These are phyloP conservation scores for Clonostachys sp. DNA, from an alignment of 2,329 filamentous ascomycete species.

Conservation along the genomic window DNA sequence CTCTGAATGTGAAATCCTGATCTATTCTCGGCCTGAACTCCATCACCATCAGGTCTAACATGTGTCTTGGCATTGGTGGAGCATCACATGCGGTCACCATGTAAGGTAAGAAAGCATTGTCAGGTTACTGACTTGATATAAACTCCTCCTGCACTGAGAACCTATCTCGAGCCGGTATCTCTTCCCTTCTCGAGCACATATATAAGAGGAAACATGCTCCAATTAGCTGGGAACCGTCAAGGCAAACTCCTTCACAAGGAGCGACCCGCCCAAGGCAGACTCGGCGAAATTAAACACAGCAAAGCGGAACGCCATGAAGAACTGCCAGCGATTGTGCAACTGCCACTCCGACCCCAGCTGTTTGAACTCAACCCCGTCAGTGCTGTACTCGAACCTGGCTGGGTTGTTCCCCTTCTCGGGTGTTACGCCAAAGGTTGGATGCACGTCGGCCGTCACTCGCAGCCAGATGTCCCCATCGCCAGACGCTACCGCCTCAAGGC, in stretches of 20 bases:
- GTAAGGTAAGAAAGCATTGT: no score
- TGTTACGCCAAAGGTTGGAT: slow-evolving; percentile 4
- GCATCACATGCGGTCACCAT: no score
- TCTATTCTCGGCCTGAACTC: no score
- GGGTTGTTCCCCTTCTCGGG: slow-evolving; percentile 10
- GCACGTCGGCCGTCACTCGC: slow-evolving; percentile 11
- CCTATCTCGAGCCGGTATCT: no score
- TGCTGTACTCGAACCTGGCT: slow-evolving; percentile 28
- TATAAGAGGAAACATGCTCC: no score
- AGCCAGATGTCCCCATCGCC: slow-evolving; percentile 10
- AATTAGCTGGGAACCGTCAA: not conserved
- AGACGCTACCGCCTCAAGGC: not conserved
- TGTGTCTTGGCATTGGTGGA: no score
- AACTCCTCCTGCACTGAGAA: no score
- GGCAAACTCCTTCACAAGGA: slow-evolving; percentile 6
- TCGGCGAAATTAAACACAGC: slow-evolving; percentile 46
- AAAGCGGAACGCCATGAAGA: slow-evolving; percentile 43
- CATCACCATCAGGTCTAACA: no score
- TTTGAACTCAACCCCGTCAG: slow-evolving; percentile 30
- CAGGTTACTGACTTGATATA: no score
- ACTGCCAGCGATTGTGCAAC: slow-evolving; percentile 33
- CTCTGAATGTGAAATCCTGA: no score
- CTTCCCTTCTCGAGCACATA: no score
- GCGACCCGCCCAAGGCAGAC: slow-evolving; percentile 12
- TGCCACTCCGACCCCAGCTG: slow-evolving; percentile 24